Conservation (phyloP, 2,329 filamentous ascomycete species). For the Claviceps lovelessii region DNA sequence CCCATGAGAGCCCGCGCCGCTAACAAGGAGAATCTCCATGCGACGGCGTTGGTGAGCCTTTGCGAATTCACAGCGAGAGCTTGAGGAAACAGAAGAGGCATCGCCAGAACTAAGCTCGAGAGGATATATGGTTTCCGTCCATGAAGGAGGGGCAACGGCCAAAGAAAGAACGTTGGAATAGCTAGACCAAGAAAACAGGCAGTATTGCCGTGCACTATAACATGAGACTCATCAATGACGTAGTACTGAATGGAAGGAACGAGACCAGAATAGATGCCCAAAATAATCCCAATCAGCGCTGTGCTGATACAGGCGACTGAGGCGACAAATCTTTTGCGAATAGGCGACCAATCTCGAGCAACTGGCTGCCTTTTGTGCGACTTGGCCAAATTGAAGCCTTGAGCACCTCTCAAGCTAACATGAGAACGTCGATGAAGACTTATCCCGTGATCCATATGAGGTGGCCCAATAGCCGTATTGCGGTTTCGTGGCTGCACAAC, state of each 20-base stretch:
- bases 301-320: conserved; percentile 59
- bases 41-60: conserved; percentile 39
- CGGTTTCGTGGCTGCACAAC: conserved; percentile 13
- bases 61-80: conserved; percentile 47
- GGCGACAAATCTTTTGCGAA: conserved; percentile 55
- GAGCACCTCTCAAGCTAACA: conserved; percentile 35
- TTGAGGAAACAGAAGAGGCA: conserved; percentile 64
- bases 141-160: conserved; percentile 62
- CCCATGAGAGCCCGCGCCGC: conserved; percentile 52
- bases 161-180: conserved; percentile 53
- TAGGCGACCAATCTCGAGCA: conserved; percentile 55
- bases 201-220: conserved; percentile 58
- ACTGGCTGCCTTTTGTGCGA: conserved; percentile 49
- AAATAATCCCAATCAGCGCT: conserved; percentile 52
- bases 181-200: conserved; percentile 58
- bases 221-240: conserved; percentile 53
- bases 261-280: conserved; percentile 65
- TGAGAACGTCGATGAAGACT: conserved; percentile 37
- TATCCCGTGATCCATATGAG: conserved; percentile 20
- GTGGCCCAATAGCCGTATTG: conserved; percentile 12
- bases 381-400: conserved; percentile 36
- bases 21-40: conserved; percentile 47
- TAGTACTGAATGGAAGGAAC: conserved; percentile 70
- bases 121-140: conserved; percentile 68
- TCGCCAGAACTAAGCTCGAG: conserved; percentile 49